These are phyloP conservation scores for Amphicarpaea edgeworthii DNA, from an alignment of 306 rosid genomes.

Conservation along the genomic window DNA sequence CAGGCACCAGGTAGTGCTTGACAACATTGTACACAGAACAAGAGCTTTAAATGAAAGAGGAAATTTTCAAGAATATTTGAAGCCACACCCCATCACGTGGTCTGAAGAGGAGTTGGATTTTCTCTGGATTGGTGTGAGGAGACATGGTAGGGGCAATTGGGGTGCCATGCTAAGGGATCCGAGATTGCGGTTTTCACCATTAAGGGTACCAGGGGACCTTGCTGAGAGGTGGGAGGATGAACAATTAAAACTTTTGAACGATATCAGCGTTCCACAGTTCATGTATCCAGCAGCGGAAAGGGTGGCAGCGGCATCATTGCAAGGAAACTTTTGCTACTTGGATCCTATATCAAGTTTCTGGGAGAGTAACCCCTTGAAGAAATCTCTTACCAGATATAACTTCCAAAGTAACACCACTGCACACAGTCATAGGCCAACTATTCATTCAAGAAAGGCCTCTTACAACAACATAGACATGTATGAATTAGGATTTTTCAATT, in stretches of 20 bases:
- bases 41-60: constrained; percentile 57
- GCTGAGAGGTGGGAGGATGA: constrained; percentile 77
- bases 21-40: constrained; percentile 55
- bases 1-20: constrained; percentile 57
- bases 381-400: constrained; percentile 45
- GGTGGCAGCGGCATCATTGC: constrained; percentile 18
- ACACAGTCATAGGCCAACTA: constrained; percentile 43
- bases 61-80: constrained; percentile 48
- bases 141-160: constrained; percentile 74
- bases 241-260: constrained; percentile 58
- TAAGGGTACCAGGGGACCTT: constrained; percentile 63
- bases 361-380: constrained; percentile 50
- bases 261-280: constrained; percentile 46
- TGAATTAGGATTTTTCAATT: constrained; percentile 45
- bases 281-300: constrained; percentile 52
- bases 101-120: constrained; percentile 83
- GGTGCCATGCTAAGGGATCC: constrained; percentile 73
- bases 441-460: constrained; percentile 43
- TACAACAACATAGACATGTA: constrained; percentile 46
- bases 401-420: constrained; percentile 32
- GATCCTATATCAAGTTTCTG: constrained; percentile 47
- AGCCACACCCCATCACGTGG: constrained; percentile 54
- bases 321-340: constrained; percentile 42
- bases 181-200: constrained; percentile 62
- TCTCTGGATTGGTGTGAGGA: constrained; percentile 82